phyloP scores from a whole-genome alignment of 2,329 filamentous ascomycete genomes.

The Cadophora malorum region DNA sequence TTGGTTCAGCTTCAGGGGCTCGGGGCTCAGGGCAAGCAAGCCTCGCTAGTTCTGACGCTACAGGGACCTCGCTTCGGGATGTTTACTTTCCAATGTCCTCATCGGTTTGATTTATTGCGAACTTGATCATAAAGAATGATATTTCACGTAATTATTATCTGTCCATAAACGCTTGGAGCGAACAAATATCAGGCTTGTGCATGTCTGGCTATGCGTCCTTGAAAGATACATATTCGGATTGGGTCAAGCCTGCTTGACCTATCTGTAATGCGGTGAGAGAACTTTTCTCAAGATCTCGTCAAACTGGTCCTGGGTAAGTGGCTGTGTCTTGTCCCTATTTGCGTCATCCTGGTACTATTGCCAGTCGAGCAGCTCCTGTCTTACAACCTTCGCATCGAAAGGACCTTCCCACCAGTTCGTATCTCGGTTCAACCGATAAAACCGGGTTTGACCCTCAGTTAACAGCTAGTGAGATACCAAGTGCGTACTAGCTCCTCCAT shows the following conservation, averaged over 20 bases:
- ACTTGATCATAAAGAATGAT: too few species aligned
- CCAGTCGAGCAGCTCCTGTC: background rate
- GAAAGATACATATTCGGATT: too few species aligned
- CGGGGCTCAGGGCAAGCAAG: too few species aligned
- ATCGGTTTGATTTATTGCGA: too few species aligned
- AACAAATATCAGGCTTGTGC: too few species aligned
- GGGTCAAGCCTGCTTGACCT: too few species aligned
- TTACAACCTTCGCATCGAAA: background rate
- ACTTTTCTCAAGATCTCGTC: background rate
- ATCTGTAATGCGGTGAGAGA: background rate
- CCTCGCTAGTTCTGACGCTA: constrained; percentile 10
- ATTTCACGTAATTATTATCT: too few species aligned
- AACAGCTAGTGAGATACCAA: background rate
- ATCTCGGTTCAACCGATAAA: background rate
- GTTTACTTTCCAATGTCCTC: background rate
- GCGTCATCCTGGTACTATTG: background rate
- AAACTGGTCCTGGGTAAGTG: background rate
- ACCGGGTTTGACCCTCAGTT: background rate
- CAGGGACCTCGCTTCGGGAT: background rate
- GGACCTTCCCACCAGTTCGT: background rate
- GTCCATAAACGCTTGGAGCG: too few species aligned
- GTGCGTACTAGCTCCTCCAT: background rate
- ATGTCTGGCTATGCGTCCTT: too few species aligned
- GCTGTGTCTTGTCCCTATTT: background rate
- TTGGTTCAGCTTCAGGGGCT: background rate